A percentile compares a stretch with the other conserved stretches of the same genome.
These are phyloP conservation scores for Penicillium chermesinum DNA, from an alignment of 495 filamentous ascomycete genomes.

Conservation along the genomic window DNA sequence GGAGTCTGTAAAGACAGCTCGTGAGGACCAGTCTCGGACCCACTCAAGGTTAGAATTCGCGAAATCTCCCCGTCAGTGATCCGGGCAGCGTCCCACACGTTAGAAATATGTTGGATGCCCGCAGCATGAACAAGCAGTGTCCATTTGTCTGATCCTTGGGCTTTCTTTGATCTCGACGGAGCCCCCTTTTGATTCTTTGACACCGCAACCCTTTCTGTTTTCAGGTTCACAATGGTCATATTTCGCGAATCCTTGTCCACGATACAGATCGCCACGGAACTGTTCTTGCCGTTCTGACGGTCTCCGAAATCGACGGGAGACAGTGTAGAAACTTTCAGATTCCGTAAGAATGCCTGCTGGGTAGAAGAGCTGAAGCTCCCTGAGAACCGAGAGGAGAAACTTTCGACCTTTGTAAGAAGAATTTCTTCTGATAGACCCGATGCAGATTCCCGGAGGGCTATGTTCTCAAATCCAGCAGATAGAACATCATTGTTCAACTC, in stretches of 20 bases:
- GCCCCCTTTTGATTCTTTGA: conserved; percentile 25
- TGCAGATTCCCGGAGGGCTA: conserved; percentile 65
- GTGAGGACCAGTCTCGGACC: conserved; percentile 54
- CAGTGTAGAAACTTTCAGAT: conserved; percentile 60
- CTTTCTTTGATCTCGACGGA: conserved; percentile 21
- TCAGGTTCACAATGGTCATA: conserved; percentile 62
- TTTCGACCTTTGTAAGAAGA: conserved; percentile 66
- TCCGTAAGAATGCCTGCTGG: conserved; percentile 39
- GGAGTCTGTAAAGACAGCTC: conserved; percentile 70
- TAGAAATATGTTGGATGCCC: conserved; percentile 39
- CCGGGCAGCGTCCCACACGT: conserved; percentile 70
- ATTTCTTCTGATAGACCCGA: conserved; percentile 71
- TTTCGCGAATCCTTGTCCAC: conserved; percentile 62
- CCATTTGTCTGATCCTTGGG: conserved; percentile 23
- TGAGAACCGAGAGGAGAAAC: conserved; percentile 57
- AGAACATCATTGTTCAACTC: conserved; percentile 60
- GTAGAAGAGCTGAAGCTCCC: conserved; percentile 51
- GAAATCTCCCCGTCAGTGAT: conserved; percentile 63
- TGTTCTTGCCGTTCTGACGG: conserved; percentile 24
- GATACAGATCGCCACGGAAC: conserved; percentile 59
- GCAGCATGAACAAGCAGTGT: conserved; percentile 38
- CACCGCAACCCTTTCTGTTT: conserved; percentile 32
- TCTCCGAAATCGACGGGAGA: conserved; percentile 46
- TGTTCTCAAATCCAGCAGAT: conserved; percentile 62
- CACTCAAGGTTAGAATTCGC: conserved; percentile 65